phyloP scores from a whole-genome alignment of 139 green algal genomes.

The Mychonastes homosphaera region DNA sequence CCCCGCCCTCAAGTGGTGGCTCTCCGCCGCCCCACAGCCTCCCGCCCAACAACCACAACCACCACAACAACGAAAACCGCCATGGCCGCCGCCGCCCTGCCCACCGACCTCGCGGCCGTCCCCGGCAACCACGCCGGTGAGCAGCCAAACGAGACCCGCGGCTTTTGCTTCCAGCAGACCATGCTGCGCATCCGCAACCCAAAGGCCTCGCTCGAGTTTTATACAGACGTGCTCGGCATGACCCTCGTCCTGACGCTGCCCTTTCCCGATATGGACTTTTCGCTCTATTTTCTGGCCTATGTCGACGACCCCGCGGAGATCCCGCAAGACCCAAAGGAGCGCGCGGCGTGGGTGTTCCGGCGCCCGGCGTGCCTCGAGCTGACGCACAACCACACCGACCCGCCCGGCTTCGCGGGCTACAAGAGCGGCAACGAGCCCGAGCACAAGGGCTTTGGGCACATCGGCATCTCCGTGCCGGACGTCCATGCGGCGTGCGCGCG shows the following conservation, averaged over 20 bases:
- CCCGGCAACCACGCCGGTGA: too few species aligned
- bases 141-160: too few species aligned
- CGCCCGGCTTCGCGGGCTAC: constrained; percentile 48
- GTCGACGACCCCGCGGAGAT: constrained; percentile 28
- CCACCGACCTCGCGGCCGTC: too few species aligned
- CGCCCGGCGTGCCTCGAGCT: constrained; percentile 36
- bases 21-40: too few species aligned
- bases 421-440: constrained; percentile 75
- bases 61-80: too few species aligned
- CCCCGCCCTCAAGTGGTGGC: too few species aligned
- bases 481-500: constrained; percentile 75
- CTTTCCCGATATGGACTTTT: constrained; percentile 70
- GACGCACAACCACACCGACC: constrained; percentile 83
- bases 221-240: constrained; percentile 74
- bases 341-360: constrained; percentile 39
- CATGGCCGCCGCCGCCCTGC: too few species aligned
- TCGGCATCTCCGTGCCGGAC: constrained; percentile 75
- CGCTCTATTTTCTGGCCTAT: constrained; percentile 76
- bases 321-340: constrained; percentile 48
- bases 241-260: constrained; percentile 52
- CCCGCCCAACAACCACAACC: too few species aligned
- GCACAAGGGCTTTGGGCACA: constrained; percentile 81
- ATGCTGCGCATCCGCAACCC: constrained; percentile 81
- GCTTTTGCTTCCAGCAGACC: constrained; percentile 38
- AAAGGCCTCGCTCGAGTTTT: constrained; percentile 66